These are phyloP conservation scores for Aspergillus sclerotioniger DNA, from an alignment of 495 filamentous ascomycete genomes.

Conservation along the genomic window DNA sequence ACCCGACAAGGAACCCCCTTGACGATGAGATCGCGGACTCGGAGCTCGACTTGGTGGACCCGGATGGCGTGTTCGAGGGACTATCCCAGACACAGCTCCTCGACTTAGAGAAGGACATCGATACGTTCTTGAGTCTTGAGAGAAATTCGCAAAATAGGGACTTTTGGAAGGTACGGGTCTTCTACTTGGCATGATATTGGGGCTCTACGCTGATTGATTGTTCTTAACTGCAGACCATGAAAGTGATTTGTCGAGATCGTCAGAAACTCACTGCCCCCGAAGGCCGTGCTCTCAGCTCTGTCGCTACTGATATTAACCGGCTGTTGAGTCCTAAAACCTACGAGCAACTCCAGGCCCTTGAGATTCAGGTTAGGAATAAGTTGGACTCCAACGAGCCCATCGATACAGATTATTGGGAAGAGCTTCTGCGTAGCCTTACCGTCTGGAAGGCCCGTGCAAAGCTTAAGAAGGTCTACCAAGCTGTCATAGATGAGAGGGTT, in stretches of 20 bases:
- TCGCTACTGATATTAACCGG: conserved; percentile 83
- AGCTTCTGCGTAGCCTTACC: conserved; percentile 76
- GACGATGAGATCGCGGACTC: conserved; percentile 81
- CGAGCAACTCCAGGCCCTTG: conserved; percentile 78
- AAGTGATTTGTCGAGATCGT: conserved; percentile 78
- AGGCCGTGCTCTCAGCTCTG: conserved; percentile 74
- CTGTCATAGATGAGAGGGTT: conserved; percentile 71
- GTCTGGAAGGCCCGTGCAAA: conserved; percentile 92
- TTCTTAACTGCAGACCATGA: conserved; percentile 59
- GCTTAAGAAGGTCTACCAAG: conserved; percentile 75
- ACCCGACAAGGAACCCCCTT: conserved; percentile 70
- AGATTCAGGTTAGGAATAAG: conserved; percentile 80
- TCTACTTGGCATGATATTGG: not conserved
- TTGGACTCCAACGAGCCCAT: conserved; percentile 85
- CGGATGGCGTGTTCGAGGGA: conserved; percentile 76
- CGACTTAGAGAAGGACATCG: conserved; percentile 84
- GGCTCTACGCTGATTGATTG: conserved; percentile 21
- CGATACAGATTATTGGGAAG: conserved; percentile 97
- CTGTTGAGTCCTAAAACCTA: conserved; percentile 83
- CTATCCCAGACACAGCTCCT: conserved; percentile 66
- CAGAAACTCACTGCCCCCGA: conserved; percentile 64
- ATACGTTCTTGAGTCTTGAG: conserved; percentile 80
- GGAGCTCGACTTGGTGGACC: conserved; percentile 77
- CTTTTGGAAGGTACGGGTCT: conserved; percentile 70
- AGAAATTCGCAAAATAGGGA: conserved; percentile 71